A percentile compares a stretch with the other conserved stretches of the same genome.
phyloP scores from a whole-genome alignment of 805 yeast genomes.

The Wickerhamiella cacticola region DNA sequence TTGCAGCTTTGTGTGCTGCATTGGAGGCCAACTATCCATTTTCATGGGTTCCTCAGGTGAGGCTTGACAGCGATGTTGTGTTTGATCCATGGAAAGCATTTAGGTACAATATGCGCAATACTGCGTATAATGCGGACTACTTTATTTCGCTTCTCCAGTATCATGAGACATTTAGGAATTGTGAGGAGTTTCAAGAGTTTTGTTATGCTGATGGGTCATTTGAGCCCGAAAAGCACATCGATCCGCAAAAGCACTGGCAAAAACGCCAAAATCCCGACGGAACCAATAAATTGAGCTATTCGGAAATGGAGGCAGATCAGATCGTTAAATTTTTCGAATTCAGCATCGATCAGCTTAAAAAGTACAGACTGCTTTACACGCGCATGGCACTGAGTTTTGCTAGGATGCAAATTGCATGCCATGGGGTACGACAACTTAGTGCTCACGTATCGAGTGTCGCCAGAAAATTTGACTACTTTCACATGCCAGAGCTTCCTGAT shows the following conservation, averaged over 20 bases:
- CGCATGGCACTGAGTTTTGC: constrained; percentile 4
- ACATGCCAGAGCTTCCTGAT: constrained; percentile 15
- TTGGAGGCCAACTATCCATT: constrained; percentile 28
- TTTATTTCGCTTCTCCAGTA: constrained; percentile 34
- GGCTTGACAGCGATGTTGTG: constrained; percentile 24
- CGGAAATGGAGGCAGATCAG: constrained; percentile 12
- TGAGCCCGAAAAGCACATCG: constrained; percentile 27
- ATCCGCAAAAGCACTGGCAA: constrained; percentile 18
- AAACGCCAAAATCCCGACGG: constrained; percentile 19
- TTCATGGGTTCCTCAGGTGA: constrained; percentile 31
- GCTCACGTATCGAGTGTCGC: not conserved
- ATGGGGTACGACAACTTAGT: not conserved
- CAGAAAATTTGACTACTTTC: not conserved
- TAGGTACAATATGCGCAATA: constrained; percentile 31
- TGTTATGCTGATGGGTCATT: constrained; percentile 20
- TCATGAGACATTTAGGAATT: constrained; percentile 30
- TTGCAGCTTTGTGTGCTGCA: constrained; percentile 27
- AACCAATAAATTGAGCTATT: constrained; percentile 17
- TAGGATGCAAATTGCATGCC: not conserved
- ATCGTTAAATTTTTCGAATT: constrained; percentile 14
- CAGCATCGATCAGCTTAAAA: constrained; percentile 14
- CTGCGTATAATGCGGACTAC: constrained; percentile 35
- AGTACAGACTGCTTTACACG: constrained; percentile 6
- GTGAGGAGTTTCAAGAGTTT: constrained; percentile 37
- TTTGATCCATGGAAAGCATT: constrained; percentile 26